Base-by-base conservation (phyloP, 768 basidiomycete genomes). In the Russula virescens region DNA sequence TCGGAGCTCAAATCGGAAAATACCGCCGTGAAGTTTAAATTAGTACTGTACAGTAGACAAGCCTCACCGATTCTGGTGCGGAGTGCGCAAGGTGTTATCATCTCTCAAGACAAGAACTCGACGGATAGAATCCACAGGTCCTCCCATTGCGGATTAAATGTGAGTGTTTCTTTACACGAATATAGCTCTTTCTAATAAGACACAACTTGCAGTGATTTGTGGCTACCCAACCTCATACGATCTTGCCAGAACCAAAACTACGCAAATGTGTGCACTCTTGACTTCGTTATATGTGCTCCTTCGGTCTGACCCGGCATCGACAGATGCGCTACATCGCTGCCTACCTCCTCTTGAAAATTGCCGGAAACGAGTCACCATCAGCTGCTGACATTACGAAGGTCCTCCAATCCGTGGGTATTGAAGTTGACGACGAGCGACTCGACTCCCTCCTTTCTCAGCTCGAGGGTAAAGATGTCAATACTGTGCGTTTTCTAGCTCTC, bases 121-220 rank as follows among this genome's bases (percentile, higher is more conserved):
- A 84, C 83, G 86, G 87, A 83, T 87, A 92, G 89, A 90, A 91
- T 83, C 90, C 85, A 86, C 89, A 89, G 84, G 88, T 94, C 91
- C 83, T 93, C 91, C 90, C 80, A 73, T 79, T 66, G 81, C 73
- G 91, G 91, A 92, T 93, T 93, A 93, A 94, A 87, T 75, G 87
- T 84, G 69, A 68, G 69, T 67, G 3, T 49, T 38, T 55, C 46
- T n/a, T 18, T 51, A 31, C 63, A 50, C 23, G 21, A 31, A 31
- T 38, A 52, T 43, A 57, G 26, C 43, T 34, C 11, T 51, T 43
- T 26, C 31, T 65, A 68, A 45, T 69, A 50, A 13, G 48, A 14
- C 21, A 35, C 7, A 23, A 43, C 73, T 71, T 58, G 21, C 72
- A 89, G 91, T 83, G 91, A 94, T 93, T 89, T 89, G 90, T 90